Evolutionary conservation across 495 filamentous ascomycete genomes (phyloP), one percentile per base, ranked within the genome.

Genomic region (Tuber aestivum): DNA sequence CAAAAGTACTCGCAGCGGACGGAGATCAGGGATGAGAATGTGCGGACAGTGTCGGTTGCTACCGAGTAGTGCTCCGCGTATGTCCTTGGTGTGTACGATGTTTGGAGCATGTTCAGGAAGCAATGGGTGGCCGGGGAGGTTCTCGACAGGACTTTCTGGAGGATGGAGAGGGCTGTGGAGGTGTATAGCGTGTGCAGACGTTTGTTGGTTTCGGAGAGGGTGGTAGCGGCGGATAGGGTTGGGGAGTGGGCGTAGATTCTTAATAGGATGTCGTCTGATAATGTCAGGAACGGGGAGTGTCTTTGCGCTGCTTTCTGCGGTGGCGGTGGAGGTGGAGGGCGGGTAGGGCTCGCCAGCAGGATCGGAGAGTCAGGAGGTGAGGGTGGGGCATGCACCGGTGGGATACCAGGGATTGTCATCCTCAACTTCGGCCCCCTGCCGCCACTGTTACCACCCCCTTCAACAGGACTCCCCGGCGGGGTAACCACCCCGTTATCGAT

Each of bases 1-100:
- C 70, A 38, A 9, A 82, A 70, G 41, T 79, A 81, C 70, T 70
- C 78, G 32, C 81, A 82, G n/a, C 77, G 75, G 0, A 42, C 71
- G 27, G 76, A 80, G 20, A 82, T 82, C 9, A 77, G 72, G 20
- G 74, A 48, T 70, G 77, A 77, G 41, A 82, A 71, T 20, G 70
- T 38, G 38, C 42, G 73, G 6, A 79, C 77, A 1, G 75, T 69
- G 16, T 72, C 77, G 37, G 70, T 70, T 32, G 44, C 70, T 38
- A 70, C 74, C 4, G 44, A 12, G 44, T 79, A 79, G 70, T 42
- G 69, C 40, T 79, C 77, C 16, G 40, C 41, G 41, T 79, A 79
- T 20, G 72, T 50, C 48, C 70, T 73, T 14, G 78, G 72, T 9
- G 76, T 75, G 40, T 50, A 44, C 0, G 32, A 44, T 21, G 72